Conservation (phyloP, 1,284 basidiomycete species). For the Hymenochaete sp. region DNA sequence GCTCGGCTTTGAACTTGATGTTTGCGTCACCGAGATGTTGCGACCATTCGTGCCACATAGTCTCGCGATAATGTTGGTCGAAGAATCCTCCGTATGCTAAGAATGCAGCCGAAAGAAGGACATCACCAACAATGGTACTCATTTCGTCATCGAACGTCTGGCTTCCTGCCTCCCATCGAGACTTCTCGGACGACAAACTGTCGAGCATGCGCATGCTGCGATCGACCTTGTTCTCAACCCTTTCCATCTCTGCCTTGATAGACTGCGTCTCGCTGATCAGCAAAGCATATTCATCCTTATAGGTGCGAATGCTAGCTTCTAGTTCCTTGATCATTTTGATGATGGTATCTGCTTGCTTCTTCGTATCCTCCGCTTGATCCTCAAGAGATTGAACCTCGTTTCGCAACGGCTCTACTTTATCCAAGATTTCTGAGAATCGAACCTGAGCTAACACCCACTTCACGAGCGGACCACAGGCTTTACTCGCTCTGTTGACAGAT, state of each 20-base stretch:
- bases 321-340: slow-evolving; percentile 91
- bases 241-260: slow-evolving; percentile 97
- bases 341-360: slow-evolving; percentile 84
- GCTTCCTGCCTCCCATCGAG: slow-evolving; percentile 92
- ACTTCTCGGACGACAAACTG: slow-evolving; percentile 91
- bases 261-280: slow-evolving; percentile 97
- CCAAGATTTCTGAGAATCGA: slow-evolving; percentile 94
- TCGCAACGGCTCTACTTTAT: slow-evolving; percentile 94
- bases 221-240: slow-evolving; percentile 94
- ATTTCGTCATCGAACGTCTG: slow-evolving; percentile 96
- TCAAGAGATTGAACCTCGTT: slow-evolving; percentile 94
- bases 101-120: slow-evolving; percentile 93
- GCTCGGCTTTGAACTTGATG: slow-evolving; percentile 87
- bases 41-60: slow-evolving; percentile 96
- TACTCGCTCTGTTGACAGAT: slow-evolving; percentile 89
- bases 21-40: slow-evolving; percentile 82
- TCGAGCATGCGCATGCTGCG: slow-evolving; percentile 93
- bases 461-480: slow-evolving; percentile 95
- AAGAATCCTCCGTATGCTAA: slow-evolving; percentile 98
- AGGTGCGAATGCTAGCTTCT: slow-evolving; percentile 85
- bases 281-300: slow-evolving; percentile 97
- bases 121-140: slow-evolving; percentile 98
- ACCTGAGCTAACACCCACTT: slow-evolving; percentile 99
- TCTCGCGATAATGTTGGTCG: slow-evolving; percentile 95
- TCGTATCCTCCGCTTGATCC: slow-evolving; percentile 85